Evolutionary conservation across 345 rosid species (phyloP), one percentile per base, ranked within the genome.

Genomic region (Barbarea vulgaris): DNA sequence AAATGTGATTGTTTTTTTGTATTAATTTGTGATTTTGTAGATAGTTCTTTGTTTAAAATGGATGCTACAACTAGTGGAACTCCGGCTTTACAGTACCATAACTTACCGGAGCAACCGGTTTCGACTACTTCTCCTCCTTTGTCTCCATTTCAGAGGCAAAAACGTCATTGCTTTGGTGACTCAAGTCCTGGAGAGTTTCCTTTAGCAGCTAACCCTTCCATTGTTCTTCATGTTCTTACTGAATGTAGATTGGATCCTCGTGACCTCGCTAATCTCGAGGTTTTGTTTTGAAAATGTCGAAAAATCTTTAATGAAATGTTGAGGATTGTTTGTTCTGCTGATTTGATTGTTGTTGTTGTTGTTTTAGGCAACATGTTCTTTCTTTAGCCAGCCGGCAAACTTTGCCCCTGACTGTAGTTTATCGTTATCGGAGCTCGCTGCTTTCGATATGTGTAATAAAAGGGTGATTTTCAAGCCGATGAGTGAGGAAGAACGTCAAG

Each of bases 341-440:
- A 72, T 65, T 64, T 67, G 72, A 47, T 48, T 54, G 27, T 77
- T 57, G 11, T 47, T 61, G 63, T 72, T 73, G 59, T 34, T 44
- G 51, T 74, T 82, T 55, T 96, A 95, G 99, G 98, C 91, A 76
- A 89, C 99, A 74, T 90, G 99, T 53, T 86, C 86, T 31, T 95
- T 92, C 91, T 95, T 95, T 79, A 89, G 98, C 86, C 96, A 86
- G 87, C 98, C 97, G 37, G 99, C 98, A 74, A 87, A 93, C 81
- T 92, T 92, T 62, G 60, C 87, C 64, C 99, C 98, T 4, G 94
- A 95, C 80, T 70, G 42, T 78, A 87, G 69, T 74, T 76, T 95
- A 75, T 89, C 97, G 30, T 80, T 95, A 60, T 65, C 98, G 0
- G 99, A 95, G 87, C 90, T 95, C 27, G 98, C 98, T 65, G 97